These are phyloP conservation scores for Infundibulicybe gibba DNA, from an alignment of 768 basidiomycete genomes.

Conservation along the genomic window DNA sequence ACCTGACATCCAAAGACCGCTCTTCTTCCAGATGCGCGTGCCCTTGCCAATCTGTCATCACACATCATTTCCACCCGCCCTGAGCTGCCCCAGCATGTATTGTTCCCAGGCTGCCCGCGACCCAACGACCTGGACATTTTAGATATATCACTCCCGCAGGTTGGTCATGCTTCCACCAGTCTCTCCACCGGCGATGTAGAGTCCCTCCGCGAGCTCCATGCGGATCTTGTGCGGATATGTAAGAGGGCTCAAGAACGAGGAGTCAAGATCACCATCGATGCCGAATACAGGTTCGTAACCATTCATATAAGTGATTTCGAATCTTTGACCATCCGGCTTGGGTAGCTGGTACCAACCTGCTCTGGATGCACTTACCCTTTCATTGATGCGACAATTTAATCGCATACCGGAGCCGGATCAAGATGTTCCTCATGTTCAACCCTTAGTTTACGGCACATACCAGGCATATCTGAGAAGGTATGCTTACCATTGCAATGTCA, in stretches of 20 bases:
- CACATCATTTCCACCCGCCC: conserved; percentile 46
- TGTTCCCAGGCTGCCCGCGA: conserved; percentile 69
- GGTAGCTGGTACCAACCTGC: conserved; percentile 74
- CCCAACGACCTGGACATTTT: conserved; percentile 60
- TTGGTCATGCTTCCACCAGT: conserved; percentile 4
- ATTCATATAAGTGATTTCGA: background rate
- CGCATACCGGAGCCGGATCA: conserved; percentile 18
- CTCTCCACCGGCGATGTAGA: conserved; percentile 55
- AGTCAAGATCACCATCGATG: conserved; percentile 77
- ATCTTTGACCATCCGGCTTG: background rate
- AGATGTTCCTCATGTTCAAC: conserved; percentile 47
- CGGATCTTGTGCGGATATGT: conserved; percentile 64
- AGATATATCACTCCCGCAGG: conserved; percentile 5
- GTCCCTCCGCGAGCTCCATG: conserved; percentile 57
- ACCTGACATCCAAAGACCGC: conserved; percentile 46
- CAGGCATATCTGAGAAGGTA: background rate
- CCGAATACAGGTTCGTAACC: conserved; percentile 64
- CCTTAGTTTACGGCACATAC: conserved; percentile 29
- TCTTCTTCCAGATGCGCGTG: conserved; percentile 57
- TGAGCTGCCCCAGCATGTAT: conserved; percentile 27
- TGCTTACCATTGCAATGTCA: background rate
- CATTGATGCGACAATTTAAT: conserved; percentile 80
- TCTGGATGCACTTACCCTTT: conserved; percentile 73
- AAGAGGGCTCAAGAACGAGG: conserved; percentile 53
- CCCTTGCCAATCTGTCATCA: conserved; percentile 60